Percentiles rank a stretch among this genome's conserved stretches.
Conservation (phyloP, 371 early-diverging fungal species). For the Mortierella sp. region DNA sequence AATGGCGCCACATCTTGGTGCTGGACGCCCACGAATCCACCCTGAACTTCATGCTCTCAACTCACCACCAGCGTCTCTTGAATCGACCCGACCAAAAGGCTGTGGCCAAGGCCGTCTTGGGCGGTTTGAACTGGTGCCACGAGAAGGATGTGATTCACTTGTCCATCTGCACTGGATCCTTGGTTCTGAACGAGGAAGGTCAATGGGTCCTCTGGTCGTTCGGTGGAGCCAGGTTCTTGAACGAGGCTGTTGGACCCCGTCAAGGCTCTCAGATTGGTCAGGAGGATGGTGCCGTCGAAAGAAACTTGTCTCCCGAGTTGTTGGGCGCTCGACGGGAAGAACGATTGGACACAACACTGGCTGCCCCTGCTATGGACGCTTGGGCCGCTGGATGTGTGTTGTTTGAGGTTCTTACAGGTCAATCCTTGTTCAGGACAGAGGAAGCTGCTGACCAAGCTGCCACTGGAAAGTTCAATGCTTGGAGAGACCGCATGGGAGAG, state of each 20-base stretch:
- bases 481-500: slow-evolving; percentile 45
- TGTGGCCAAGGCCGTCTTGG: slow-evolving; percentile 37
- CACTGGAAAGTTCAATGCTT: slow-evolving; percentile 45
- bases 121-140: slow-evolving; percentile 52
- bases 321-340: slow-evolving; percentile 26
- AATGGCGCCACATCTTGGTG: slow-evolving; percentile 53
- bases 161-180: slow-evolving; percentile 49
- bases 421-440: slow-evolving; percentile 49
- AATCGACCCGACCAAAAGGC: slow-evolving; percentile 27
- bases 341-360: slow-evolving; percentile 37
- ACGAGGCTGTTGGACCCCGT: slow-evolving; percentile 50
- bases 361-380: slow-evolving; percentile 47
- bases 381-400: slow-evolving; percentile 53
- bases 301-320: slow-evolving; percentile 45
- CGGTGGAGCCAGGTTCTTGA: slow-evolving; percentile 50
- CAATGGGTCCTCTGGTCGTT: slow-evolving; percentile 53
- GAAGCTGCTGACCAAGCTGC: slow-evolving; percentile 51
- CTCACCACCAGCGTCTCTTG: slow-evolving; percentile 23
- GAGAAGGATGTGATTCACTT: slow-evolving; percentile 54
- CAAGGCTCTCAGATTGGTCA: slow-evolving; percentile 42
- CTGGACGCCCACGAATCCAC: slow-evolving; percentile 51
- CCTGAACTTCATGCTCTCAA: slow-evolving; percentile 42
- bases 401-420: slow-evolving; percentile 50
- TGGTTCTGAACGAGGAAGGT: slow-evolving; percentile 48
- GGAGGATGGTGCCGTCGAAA: slow-evolving; percentile 43